These are phyloP conservation scores for Dryadomyces quercus-mongolicae DNA, from an alignment of 2,329 filamentous ascomycete genomes.

Conservation along the genomic window DNA sequence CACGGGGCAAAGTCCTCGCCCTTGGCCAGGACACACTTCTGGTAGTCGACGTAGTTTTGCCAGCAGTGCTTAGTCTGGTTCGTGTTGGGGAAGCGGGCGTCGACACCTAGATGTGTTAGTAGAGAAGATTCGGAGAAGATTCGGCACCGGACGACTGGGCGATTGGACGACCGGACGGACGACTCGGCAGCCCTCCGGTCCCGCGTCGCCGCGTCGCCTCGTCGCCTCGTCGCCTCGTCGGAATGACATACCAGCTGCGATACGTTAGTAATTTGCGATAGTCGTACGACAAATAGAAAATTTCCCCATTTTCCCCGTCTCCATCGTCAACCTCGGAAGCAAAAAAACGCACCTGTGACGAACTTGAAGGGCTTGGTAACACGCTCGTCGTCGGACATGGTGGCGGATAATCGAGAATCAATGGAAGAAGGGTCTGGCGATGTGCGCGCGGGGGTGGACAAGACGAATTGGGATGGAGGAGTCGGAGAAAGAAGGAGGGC, in stretches of 20 bases:
- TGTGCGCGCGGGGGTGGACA: background rate
- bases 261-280: constrained; percentile 3
- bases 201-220: background rate
- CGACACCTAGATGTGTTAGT: constrained; percentile 58
- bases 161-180: too few relatives aligned
- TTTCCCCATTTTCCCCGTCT: constrained; percentile 2
- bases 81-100: constrained; percentile 96
- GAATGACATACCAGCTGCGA: constrained; percentile 11
- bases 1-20: constrained; percentile 97
- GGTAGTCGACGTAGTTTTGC: constrained; percentile 99
- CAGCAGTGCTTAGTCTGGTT: constrained; percentile 99
- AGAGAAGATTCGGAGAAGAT: background rate
- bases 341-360: constrained; percentile 53
- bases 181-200: too few relatives aligned
- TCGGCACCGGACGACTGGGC: too few relatives aligned
- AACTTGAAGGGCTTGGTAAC: constrained; percentile 99
- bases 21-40: constrained; percentile 98
- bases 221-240: background rate
- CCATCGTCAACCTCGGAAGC: background rate
- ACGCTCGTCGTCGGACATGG: constrained; percentile 84
- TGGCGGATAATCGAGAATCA: constrained; percentile 33
- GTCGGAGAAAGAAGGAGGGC: constrained; percentile 3
- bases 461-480: background rate
- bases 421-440: constrained; percentile 12
- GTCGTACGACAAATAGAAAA: constrained; percentile 12